Evolutionary conservation across 2,329 filamentous ascomycete genomes (phyloP).

Genomic region (Botrytis galanthina): DNA sequence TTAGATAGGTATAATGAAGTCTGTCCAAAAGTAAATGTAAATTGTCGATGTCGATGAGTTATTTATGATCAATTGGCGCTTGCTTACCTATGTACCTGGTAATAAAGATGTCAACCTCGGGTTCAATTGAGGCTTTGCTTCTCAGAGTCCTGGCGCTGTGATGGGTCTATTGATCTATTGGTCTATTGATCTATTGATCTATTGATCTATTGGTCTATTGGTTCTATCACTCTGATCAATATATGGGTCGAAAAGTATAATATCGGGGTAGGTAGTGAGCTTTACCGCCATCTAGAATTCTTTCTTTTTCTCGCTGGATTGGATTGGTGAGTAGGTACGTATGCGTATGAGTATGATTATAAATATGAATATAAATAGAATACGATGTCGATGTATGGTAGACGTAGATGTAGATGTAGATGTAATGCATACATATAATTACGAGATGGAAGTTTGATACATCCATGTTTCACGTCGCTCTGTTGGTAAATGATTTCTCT

Average conservation of each 20-base stretch:
- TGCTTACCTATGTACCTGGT: background rate
- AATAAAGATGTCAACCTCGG: background rate
- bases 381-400: too few species aligned
- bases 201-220: conserved; percentile 2
- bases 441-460: background rate
- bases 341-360: too few species aligned
- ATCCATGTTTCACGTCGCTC: background rate
- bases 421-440: background rate
- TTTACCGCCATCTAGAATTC: background rate
- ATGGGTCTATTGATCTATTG: background rate
- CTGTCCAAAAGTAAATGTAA: background rate
- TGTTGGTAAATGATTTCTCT: background rate
- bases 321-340: too few species aligned
- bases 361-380: too few species aligned
- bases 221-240: background rate
- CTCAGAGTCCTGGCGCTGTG: background rate
- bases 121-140: background rate
- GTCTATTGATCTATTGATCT: too few species aligned
- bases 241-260: background rate
- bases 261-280: background rate
- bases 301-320: background rate
- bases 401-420: background rate
- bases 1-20: background rate
- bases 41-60: background rate
- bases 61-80: conserved; percentile 8